Evolutionary conservation across 371 early-diverging fungal species (phyloP).

Genomic region (Mucor racemosus): DNA sequence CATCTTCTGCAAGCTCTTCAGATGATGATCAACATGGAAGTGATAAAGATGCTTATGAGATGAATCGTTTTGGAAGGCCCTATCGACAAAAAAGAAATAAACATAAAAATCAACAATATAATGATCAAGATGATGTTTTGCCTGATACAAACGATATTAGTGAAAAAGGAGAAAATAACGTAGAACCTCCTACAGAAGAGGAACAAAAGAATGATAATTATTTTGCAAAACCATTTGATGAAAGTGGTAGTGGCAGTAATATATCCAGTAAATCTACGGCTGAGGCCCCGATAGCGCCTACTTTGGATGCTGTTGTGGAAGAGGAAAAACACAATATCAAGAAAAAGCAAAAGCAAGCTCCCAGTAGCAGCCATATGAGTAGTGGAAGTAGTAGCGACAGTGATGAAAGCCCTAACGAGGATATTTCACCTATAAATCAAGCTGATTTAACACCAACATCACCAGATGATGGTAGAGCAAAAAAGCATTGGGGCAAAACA

Average conservation of each 20-base stretch:
- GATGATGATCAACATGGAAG: not conserved
- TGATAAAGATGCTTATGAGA: not conserved
- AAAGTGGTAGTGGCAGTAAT: not conserved
- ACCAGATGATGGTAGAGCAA: conserved; percentile 23
- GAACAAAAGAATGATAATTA: conserved; percentile 2
- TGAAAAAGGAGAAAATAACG: conserved; percentile 1
- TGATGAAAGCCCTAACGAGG: not conserved
- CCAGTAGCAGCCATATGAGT: not conserved
- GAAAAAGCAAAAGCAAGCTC: not conserved
- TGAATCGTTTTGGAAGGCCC: not conserved
- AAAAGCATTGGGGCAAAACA: conserved; percentile 48
- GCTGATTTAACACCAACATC: not conserved
- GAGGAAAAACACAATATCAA: not conserved
- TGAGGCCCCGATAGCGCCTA: not conserved
- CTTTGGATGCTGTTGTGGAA: not conserved
- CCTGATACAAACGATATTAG: conserved; percentile 10
- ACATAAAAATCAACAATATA: not conserved
- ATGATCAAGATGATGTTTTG: conserved; percentile 14
- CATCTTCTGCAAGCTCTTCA: not conserved
- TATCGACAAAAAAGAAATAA: not conserved
- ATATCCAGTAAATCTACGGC: not conserved
- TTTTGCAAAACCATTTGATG: conserved; percentile 13
- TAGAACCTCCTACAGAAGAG: not conserved
- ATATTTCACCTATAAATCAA: not conserved
- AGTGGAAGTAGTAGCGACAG: not conserved